phyloP scores from a whole-genome alignment of 371 early-diverging fungal species.

The Circinella minor region DNA sequence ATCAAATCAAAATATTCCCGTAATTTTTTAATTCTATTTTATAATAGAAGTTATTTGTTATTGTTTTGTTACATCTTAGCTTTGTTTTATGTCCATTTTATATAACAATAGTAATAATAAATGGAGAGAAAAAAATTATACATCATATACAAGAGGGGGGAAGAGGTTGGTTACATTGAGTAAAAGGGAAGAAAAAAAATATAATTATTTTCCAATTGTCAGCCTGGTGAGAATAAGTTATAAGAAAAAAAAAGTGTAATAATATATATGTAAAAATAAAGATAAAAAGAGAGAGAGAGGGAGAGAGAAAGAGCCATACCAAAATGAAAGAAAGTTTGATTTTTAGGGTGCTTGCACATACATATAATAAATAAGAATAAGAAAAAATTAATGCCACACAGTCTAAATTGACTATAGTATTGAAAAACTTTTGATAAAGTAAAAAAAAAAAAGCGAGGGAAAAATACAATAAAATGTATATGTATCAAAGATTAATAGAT shows the following conservation, averaged over 20 bases:
- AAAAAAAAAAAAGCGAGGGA: too few relatives aligned
- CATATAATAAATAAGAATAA: background rate
- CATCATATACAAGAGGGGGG: constrained; percentile 1
- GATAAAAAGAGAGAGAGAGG: background rate
- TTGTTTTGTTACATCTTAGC: too few relatives aligned
- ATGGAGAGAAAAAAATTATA: background rate
- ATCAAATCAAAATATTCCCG: too few relatives aligned
- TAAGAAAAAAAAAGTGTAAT: too few relatives aligned
- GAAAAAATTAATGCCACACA: constrained; percentile 1
- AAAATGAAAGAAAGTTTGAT: background rate
- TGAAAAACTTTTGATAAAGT: too few relatives aligned
- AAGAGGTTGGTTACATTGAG: background rate
- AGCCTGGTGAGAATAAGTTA: background rate
- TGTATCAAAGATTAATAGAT: too few relatives aligned
- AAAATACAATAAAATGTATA: too few relatives aligned
- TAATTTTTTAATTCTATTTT: too few relatives aligned
- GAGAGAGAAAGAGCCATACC: background rate
- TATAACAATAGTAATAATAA: background rate
- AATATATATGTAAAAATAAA: background rate
- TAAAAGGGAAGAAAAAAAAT: background rate
- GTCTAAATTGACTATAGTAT: background rate
- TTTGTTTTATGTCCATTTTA: too few relatives aligned
- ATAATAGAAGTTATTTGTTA: too few relatives aligned
- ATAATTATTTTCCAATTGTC: background rate
- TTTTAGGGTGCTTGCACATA: constrained; percentile 6